Evolutionary conservation across 2,329 filamentous ascomycete species (phyloP).

Genomic region (Botrytis pseudocinerea): DNA sequence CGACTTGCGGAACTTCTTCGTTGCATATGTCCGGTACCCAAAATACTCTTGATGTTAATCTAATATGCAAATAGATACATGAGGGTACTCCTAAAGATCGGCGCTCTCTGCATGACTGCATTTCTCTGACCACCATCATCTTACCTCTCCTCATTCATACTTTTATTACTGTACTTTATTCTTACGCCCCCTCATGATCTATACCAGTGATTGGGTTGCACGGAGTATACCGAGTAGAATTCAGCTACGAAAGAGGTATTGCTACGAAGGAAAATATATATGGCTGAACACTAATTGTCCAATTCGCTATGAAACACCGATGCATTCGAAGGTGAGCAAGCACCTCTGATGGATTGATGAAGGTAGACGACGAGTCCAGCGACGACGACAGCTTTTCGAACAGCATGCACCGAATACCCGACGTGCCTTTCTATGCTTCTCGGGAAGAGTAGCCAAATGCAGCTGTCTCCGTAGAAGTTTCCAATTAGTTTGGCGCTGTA

Average conservation of each 20-base stretch:
- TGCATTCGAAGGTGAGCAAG: not conserved
- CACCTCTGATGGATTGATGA: not conserved
- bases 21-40: not conserved
- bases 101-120: conserved; percentile 8
- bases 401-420: not conserved
- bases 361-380: not conserved
- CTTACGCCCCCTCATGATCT: conserved; percentile 4
- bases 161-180: not conserved
- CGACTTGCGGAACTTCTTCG: not conserved
- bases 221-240: conserved; percentile 19
- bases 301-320: conserved; percentile 17
- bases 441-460: not conserved
- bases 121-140: conserved; percentile 21
- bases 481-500: not conserved
- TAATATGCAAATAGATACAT: not conserved
- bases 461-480: not conserved
- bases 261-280: not conserved
- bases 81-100: not conserved
- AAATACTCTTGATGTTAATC: not conserved
- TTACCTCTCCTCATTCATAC: not conserved
- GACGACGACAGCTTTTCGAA: not conserved
- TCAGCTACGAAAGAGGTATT: not conserved
- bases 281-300: conserved; percentile 10
- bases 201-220: not conserved
- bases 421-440: not conserved